phyloP scores from a whole-genome alignment of 2,329 filamentous ascomycete genomes.

The Aspergillus latus region DNA sequence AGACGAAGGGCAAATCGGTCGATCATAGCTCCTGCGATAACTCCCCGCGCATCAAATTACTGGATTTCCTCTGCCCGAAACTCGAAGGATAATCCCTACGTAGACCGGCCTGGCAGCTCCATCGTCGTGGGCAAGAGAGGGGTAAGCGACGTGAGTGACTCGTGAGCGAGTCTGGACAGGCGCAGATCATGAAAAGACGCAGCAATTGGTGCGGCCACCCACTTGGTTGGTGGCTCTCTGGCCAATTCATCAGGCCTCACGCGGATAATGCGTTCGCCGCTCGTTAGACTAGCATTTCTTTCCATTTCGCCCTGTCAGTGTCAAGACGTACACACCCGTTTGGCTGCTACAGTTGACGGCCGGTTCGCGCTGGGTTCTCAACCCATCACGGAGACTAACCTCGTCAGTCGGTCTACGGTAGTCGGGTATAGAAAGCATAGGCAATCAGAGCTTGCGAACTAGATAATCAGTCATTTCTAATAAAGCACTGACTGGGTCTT shows the following conservation, averaged over 20 bases:
- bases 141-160: slow-evolving; percentile 23
- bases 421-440: background rate
- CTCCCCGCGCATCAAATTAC: slow-evolving; percentile 11
- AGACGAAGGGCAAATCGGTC: background rate
- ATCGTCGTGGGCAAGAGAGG: slow-evolving; percentile 19
- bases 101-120: slow-evolving; percentile 16
- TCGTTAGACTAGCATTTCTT: background rate
- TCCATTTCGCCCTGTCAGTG: background rate
- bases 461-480: background rate
- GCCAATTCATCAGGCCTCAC: slow-evolving; percentile 4
- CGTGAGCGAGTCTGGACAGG: slow-evolving; percentile 25
- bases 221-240: slow-evolving; percentile 13
- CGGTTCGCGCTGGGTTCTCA: slow-evolving; percentile 10
- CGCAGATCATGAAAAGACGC: slow-evolving; percentile 30
- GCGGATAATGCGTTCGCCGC: background rate
- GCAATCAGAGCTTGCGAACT: background rate
- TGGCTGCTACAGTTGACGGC: background rate
- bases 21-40: slow-evolving; percentile 6
- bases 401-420: slow-evolving; percentile 5
- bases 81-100: slow-evolving; percentile 21
- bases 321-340: background rate
- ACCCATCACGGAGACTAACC: background rate
- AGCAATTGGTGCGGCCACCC: slow-evolving; percentile 25
- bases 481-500: background rate
- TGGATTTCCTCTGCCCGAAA: slow-evolving; percentile 15